Conservation (phyloP, 1,284 basidiomycete species). For the Moesziomyces sp. region DNA sequence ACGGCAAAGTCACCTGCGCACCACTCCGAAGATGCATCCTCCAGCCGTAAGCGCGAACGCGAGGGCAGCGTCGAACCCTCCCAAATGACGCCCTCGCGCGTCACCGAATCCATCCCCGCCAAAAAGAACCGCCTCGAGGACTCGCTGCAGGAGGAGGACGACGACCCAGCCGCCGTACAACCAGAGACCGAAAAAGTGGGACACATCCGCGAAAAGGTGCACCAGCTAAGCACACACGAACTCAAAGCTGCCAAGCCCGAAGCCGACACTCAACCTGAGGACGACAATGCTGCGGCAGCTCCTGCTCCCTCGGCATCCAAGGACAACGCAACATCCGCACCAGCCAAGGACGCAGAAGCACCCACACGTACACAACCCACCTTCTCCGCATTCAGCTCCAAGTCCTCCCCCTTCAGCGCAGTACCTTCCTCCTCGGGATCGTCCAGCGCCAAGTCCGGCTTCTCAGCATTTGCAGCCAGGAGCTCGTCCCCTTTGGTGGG, state of each 20-base stretch:
- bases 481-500: conserved; percentile 21
- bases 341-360: conserved; percentile 7
- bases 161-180: conserved; percentile 3
- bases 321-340: background rate
- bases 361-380: conserved; percentile 47
- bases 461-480: conserved; percentile 26
- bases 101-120: conserved; percentile 44
- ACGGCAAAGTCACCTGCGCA: conserved; percentile 16
- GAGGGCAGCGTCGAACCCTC: conserved; percentile 58
- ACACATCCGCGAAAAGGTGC: conserved; percentile 57
- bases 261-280: background rate
- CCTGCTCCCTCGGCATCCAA: background rate
- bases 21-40: conserved; percentile 29
- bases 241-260: conserved; percentile 8
- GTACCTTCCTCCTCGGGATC: conserved; percentile 45
- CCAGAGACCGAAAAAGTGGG: conserved; percentile 56
- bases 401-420: conserved; percentile 46
- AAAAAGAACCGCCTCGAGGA: conserved; percentile 60
- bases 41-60: conserved; percentile 54
- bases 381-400: conserved; percentile 52
- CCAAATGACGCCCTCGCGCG: conserved; percentile 25
- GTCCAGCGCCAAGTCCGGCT: conserved; percentile 16
- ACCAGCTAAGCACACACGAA: conserved; percentile 54
- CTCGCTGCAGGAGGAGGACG: conserved; percentile 30
- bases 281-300: background rate